Evolutionary conservation across 768 basidiomycete species (phyloP).

Genomic region (Termitomyces sp.): DNA sequence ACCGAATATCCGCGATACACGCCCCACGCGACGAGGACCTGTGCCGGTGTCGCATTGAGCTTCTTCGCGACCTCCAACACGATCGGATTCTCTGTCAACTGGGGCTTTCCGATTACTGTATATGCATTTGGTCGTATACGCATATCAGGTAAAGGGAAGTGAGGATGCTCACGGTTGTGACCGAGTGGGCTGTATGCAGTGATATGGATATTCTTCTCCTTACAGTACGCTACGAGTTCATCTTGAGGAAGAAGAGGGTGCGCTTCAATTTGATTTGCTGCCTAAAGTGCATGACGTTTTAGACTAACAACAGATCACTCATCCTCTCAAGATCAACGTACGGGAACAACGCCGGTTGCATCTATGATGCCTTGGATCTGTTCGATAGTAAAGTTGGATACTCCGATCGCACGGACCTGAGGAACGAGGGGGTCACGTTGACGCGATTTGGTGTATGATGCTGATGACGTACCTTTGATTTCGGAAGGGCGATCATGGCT

Average conservation of each 20-base stretch:
- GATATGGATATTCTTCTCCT: slow-evolving; percentile 64
- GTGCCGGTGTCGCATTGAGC: slow-evolving; percentile 64
- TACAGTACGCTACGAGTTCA: slow-evolving; percentile 66
- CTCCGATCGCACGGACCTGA: slow-evolving; percentile 67
- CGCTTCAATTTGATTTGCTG: slow-evolving; percentile 76
- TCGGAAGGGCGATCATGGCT: slow-evolving; percentile 65
- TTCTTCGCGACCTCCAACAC: slow-evolving; percentile 59
- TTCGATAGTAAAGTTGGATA: slow-evolving; percentile 74
- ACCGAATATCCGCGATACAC: slow-evolving; percentile 70
- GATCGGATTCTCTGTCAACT: slow-evolving; percentile 61
- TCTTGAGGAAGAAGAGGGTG: slow-evolving; percentile 79
- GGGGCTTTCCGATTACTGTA: slow-evolving; percentile 52
- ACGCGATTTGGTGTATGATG: neutral
- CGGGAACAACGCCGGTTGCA: slow-evolving; percentile 70
- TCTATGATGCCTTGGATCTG: slow-evolving; percentile 62
- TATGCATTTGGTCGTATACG: neutral
- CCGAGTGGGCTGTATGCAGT: slow-evolving; percentile 70
- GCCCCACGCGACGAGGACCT: slow-evolving; percentile 83
- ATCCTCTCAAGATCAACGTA: slow-evolving; percentile 21
- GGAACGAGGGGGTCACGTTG: slow-evolving; percentile 1
- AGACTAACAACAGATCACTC: neutral
- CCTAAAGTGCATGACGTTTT: slow-evolving; percentile 21
- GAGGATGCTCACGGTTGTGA: slow-evolving; percentile 58
- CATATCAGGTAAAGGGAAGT: neutral
- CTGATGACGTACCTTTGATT: slow-evolving; percentile 52